Conservation (phyloP, 306 rosid species). For the Astragalus membranaceus region DNA sequence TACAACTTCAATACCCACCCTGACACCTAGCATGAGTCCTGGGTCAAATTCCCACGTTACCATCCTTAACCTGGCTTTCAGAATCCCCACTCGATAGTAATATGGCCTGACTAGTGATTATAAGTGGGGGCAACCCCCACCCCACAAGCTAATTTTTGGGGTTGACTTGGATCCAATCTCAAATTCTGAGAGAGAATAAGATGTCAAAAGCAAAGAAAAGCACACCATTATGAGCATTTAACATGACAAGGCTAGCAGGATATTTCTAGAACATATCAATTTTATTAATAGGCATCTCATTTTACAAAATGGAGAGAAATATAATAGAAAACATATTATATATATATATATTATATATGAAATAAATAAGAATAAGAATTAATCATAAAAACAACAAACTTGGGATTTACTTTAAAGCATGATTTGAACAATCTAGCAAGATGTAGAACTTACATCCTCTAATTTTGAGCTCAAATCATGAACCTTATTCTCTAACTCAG, state of each 20-base stretch:
- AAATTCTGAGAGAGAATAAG: not conserved
- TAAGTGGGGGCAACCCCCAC: no score
- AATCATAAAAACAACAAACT: not conserved
- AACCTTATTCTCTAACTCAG: constrained; percentile 50
- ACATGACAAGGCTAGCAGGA: not conserved
- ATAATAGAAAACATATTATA: not conserved
- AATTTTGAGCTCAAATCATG: constrained; percentile 51
- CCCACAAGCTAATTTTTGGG: no score
- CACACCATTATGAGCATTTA: not conserved
- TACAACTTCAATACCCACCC: no score
- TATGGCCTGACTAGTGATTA: no score
- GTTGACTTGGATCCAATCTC: no score
- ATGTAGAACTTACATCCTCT: constrained; percentile 46
- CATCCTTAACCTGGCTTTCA: no score
- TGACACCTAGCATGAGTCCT: no score
- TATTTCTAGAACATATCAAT: not conserved
- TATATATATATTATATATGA: no score
- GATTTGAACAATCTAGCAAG: not conserved
- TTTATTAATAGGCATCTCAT: not conserved
- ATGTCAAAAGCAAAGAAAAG: not conserved
- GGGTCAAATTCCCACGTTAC: no score
- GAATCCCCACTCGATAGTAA: no score
- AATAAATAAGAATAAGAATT: not conserved
- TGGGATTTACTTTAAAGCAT: not conserved
- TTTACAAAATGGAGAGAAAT: not conserved